Base-by-base conservation (phyloP, 2,329 filamentous ascomycete species). In the Trichothecium roseum region DNA sequence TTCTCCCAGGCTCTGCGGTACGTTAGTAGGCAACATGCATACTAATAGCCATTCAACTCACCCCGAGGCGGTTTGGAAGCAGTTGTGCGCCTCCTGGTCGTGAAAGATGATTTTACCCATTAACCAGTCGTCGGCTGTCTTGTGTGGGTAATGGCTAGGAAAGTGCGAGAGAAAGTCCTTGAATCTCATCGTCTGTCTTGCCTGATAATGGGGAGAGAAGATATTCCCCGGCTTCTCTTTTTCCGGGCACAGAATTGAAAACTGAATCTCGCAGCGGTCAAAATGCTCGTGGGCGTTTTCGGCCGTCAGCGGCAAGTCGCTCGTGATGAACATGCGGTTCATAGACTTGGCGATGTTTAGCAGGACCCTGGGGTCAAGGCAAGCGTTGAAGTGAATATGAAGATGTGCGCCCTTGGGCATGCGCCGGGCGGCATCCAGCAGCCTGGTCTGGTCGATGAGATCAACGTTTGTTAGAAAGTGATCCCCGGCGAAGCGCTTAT, bases 371-470 rank as follows among this genome's bases (percentile, higher is more conserved):
- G 81, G 78, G 12, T 65, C 60, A 4, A 86, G 60, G 40, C 81
- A 83, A n/a, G 81, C 71, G 51, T 86, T 87, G 63, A 84, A 86
- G 53, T 87, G 82, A 17, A 85, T 71, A 53, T 87, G 82, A 17
- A 86, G 62, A 50, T 86, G 78, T 1, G 71, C 70, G 3, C 81
- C 82, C 54, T 87, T 87, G 29, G 82, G 82, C 63, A 83, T 70
- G 38, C 54, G 50, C 22, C 59, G 60, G 5, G 76, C 70, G 18
- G 81, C 66, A 18, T 62, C 45, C 45, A 77, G 74, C 12, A 86
- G 49, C 30, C 60, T 54, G 8, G 80, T 83, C 32, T 64, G 35
- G 27, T 67, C 54, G 44, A 81, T 73, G 28, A 73, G 53, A 36
- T 66, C 53, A 30, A 62, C 52, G 45, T 77, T 77, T 35, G 66